Conservation (phyloP, 768 basidiomycete species). For the Mycena leptocephala region DNA sequence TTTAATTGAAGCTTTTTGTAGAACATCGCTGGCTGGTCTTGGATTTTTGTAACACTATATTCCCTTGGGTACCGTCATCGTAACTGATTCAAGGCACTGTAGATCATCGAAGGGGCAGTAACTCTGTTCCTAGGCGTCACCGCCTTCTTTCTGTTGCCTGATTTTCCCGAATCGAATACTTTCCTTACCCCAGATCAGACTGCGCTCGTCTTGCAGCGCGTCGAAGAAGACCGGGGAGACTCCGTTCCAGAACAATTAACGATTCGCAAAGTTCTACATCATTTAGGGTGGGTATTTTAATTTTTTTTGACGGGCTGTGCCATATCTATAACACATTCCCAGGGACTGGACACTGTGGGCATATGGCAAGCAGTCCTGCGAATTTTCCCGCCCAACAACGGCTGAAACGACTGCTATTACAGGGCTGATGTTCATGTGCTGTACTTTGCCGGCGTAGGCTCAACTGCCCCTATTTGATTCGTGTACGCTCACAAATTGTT, state of each 20-base stretch:
- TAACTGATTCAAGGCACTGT: background rate
- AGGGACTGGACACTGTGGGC: slow-evolving; percentile 65
- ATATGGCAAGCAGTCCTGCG: slow-evolving; percentile 52
- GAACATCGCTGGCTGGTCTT: slow-evolving; percentile 62
- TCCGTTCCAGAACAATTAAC: slow-evolving; percentile 62
- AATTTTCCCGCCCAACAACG: background rate
- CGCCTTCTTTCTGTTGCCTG: slow-evolving; percentile 61
- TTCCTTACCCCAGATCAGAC: slow-evolving; percentile 63
- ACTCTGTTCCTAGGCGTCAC: slow-evolving; percentile 59
- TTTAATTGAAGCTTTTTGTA: background rate
- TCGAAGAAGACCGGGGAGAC: slow-evolving; percentile 68
- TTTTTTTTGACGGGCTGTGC: background rate
- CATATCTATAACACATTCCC: slow-evolving; percentile 3
- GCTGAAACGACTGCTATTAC: background rate
- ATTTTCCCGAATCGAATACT: slow-evolving; percentile 64
- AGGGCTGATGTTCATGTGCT: slow-evolving; percentile 64
- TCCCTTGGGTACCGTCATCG: background rate
- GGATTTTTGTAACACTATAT: slow-evolving; percentile 63
- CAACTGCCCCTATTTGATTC: background rate
- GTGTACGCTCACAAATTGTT: background rate
- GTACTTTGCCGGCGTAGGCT: slow-evolving; percentile 61
- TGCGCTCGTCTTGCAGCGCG: slow-evolving; percentile 59
- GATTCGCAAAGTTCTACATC: slow-evolving; percentile 50
- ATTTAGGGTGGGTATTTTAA: slow-evolving; percentile 43
- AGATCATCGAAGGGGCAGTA: slow-evolving; percentile 65